These are phyloP conservation scores for Furcasterigmium furcatum DNA, from an alignment of 2,329 filamentous ascomycete species.

Conservation along the genomic window DNA sequence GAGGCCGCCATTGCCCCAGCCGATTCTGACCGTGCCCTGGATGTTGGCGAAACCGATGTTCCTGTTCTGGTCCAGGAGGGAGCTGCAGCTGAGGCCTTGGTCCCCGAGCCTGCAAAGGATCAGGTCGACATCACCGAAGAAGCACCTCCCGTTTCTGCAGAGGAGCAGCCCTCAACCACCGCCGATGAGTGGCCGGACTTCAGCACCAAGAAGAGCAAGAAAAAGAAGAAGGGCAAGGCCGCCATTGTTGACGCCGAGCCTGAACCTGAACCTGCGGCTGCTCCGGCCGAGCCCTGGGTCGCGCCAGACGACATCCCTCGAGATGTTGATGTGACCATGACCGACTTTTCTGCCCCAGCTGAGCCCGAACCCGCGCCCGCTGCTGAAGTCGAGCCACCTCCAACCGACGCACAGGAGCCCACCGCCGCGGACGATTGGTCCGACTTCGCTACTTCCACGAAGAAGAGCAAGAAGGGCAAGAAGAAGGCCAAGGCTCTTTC, in stretches of 20 bases:
- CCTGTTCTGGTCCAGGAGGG: neutral
- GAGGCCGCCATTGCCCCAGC: neutral
- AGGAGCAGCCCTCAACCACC: neutral
- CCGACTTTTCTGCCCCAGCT: neutral
- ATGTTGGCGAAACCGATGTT: neutral
- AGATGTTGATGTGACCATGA: neutral
- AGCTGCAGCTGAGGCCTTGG: neutral
- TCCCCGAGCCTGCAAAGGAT: neutral
- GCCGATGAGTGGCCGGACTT: conserved; percentile 8
- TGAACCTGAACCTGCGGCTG: neutral
- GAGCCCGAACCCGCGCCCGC: too few species aligned
- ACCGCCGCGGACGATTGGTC: conserved; percentile 1
- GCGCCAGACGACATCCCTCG: neutral
- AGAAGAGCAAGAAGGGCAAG: conserved; percentile 5
- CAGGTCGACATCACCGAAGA: neutral
- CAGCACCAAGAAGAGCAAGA: conserved; percentile 6
- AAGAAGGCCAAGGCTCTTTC: conserved; percentile 1
- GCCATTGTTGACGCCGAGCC: neutral
- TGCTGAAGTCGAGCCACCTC: too few species aligned
- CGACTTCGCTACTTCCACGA: neutral
- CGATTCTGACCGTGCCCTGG: neutral
- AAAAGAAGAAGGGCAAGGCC: conserved; percentile 2
- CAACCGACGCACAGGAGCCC: neutral
- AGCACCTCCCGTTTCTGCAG: conserved; percentile 1
- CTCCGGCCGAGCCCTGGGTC: neutral